phyloP scores from a whole-genome alignment of 495 filamentous ascomycete species.

The Pyrenula aspistea region DNA sequence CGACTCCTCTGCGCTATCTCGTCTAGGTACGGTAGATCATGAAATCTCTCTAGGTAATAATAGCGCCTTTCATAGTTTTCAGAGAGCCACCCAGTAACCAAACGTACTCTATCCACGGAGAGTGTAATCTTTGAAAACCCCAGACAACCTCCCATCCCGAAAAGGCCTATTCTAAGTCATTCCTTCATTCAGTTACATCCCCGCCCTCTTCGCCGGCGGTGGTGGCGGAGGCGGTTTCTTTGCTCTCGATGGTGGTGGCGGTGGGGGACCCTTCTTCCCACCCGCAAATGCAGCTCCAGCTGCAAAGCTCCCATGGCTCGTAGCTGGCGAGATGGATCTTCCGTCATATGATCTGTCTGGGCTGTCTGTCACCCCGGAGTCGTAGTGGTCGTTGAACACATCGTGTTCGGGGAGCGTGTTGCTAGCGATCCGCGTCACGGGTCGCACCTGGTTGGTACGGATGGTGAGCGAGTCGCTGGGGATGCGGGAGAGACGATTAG shows the following conservation, averaged over 20 bases:
- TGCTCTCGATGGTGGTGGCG: constrained; percentile 66
- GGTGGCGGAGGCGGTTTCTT: constrained; percentile 64
- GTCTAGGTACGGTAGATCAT: too few relatives aligned
- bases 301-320: constrained; percentile 46
- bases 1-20: too few relatives aligned
- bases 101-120: neutral
- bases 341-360: constrained; percentile 42
- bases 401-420: constrained; percentile 52
- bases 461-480: constrained; percentile 41
- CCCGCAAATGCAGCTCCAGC: constrained; percentile 43
- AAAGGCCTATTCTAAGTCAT: too few relatives aligned
- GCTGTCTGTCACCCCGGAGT: constrained; percentile 36
- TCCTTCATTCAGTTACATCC: too few relatives aligned
- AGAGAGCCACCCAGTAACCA: neutral
- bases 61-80: neutral
- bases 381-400: constrained; percentile 44
- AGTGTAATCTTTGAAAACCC: too few relatives aligned
- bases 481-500: constrained; percentile 39
- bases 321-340: constrained; percentile 49
- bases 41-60: neutral
- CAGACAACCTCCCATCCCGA: too few relatives aligned
- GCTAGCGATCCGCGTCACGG: constrained; percentile 20
- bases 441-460: constrained; percentile 29
- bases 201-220: constrained; percentile 33
- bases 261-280: constrained; percentile 62